Evolutionary conservation across 345 rosid species (phyloP).

Genomic region (Eucalyptus grandis): DNA sequence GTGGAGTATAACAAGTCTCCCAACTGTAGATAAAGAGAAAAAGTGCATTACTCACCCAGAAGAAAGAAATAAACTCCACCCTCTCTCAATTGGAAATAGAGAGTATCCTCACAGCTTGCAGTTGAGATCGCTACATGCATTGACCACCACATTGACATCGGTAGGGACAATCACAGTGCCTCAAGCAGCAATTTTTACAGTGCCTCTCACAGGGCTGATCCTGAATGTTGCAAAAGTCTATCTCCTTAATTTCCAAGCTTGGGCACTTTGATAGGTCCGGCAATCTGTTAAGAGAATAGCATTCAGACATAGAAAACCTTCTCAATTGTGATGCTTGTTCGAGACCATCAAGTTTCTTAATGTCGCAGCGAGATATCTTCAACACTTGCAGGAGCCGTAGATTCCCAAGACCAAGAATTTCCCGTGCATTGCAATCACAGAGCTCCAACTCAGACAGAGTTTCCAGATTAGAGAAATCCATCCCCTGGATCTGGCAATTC

Average conservation of each 20-base stretch:
- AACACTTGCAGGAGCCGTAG: not conserved
- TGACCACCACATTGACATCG: not conserved
- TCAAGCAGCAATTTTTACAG: not conserved
- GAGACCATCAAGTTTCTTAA: not conserved
- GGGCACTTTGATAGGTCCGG: not conserved
- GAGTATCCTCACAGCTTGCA: not conserved
- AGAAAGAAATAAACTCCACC: not conserved
- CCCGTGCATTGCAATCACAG: not conserved
- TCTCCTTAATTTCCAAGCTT: not conserved
- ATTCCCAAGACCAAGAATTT: not conserved
- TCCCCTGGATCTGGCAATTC: not conserved
- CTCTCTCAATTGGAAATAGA: not conserved
- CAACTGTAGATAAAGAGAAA: not conserved
- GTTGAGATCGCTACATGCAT: not conserved
- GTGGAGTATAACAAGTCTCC: not conserved
- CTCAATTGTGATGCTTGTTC: not conserved
- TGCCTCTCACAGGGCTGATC: not conserved
- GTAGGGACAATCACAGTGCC: not conserved
- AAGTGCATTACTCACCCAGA: not conserved
- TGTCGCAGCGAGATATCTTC: not conserved
- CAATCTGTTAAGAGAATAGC: not conserved
- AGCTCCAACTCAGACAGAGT: not conserved
- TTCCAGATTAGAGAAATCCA: not conserved
- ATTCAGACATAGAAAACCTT: not conserved
- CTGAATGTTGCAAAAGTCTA: not conserved